phyloP scores from a whole-genome alignment of 164 flowering plant genomes.

The Saururus chinensis region DNA sequence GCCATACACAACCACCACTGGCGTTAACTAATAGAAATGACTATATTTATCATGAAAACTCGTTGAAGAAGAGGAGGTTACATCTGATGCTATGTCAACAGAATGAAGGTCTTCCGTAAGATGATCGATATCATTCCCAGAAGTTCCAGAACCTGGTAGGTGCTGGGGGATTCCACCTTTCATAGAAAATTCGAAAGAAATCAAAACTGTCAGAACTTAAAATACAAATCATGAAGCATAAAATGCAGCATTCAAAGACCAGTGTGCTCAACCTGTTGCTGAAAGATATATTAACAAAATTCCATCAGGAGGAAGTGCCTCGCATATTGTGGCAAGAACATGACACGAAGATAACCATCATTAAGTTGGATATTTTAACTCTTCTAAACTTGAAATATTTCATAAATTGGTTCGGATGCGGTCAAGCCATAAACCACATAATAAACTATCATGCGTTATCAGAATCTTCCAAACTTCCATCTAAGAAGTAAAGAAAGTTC shows the following conservation, averaged over 20 bases:
- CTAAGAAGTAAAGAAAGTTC: no score
- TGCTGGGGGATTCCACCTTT: constrained; percentile 21
- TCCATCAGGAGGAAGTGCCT: constrained; percentile 84
- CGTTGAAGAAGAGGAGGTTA: constrained; percentile 15
- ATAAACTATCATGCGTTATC: background rate
- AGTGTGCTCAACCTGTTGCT: constrained; percentile 51
- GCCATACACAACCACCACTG: constrained; percentile 31
- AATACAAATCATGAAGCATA: background rate
- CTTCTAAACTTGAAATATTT: background rate
- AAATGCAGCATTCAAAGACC: background rate
- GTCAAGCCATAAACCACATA: no score
- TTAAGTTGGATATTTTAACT: no score
- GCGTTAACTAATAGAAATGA: constrained; percentile 14
- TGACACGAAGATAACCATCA: constrained; percentile 14
- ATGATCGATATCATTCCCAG: constrained; percentile 17
- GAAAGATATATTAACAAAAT: constrained; percentile 75
- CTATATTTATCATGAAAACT: constrained; percentile 22
- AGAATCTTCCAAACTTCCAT: background rate
- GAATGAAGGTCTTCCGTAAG: constrained; percentile 30
- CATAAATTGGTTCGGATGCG: no score
- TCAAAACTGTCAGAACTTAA: background rate
- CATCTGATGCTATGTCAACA: constrained; percentile 28
- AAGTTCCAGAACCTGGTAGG: constrained; percentile 32
- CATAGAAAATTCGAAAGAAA: constrained; percentile 31
- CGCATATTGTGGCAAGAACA: constrained; percentile 80